A percentile compares a stretch with the other conserved stretches of the same genome.
Conservation (phyloP, 2,329 filamentous ascomycete genomes). For the Fusarium dimerum region DNA sequence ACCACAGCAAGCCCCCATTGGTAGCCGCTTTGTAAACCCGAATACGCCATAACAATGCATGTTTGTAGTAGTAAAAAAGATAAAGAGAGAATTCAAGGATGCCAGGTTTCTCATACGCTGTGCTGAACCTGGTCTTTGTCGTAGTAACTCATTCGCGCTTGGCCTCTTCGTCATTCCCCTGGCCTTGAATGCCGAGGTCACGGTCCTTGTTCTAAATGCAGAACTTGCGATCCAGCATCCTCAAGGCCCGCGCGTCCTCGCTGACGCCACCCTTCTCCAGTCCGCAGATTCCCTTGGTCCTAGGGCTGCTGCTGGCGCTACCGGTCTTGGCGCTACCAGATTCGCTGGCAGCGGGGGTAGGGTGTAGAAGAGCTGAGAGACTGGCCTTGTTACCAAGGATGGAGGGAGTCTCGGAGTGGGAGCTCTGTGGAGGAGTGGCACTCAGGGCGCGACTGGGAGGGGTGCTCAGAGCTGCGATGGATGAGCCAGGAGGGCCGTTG, state of each 20-base stretch:
- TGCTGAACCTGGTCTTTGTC: too few species aligned
- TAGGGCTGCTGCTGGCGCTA: conserved; percentile 45
- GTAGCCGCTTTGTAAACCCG: conserved; percentile 21
- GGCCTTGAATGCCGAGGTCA: background rate
- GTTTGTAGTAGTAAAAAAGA: conserved; percentile 14
- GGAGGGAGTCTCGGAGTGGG: conserved; percentile 32
- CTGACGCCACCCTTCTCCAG: conserved; percentile 47
- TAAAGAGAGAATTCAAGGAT: conserved; percentile 11
- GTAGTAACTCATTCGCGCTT: too few species aligned
- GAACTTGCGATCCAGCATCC: conserved; percentile 65
- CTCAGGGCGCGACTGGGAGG: conserved; percentile 50
- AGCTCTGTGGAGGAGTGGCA: conserved; percentile 49
- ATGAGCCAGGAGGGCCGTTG: conserved; percentile 27
- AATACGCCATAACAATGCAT: conserved; percentile 31
- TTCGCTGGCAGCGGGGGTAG: conserved; percentile 48
- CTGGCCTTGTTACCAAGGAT: conserved; percentile 42
- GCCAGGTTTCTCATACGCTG: background rate
- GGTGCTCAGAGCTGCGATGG: conserved; percentile 37
- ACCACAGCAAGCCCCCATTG: conserved; percentile 19
- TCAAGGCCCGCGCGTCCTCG: conserved; percentile 66
- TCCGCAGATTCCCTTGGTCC: conserved; percentile 26
- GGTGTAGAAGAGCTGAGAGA: conserved; percentile 53
- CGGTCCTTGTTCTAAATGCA: conserved; percentile 29
- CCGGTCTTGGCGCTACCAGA: conserved; percentile 46
- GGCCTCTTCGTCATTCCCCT: too few species aligned